phyloP scores from a whole-genome alignment of 164 flowering plant genomes.

The Nymphaea thermarum region DNA sequence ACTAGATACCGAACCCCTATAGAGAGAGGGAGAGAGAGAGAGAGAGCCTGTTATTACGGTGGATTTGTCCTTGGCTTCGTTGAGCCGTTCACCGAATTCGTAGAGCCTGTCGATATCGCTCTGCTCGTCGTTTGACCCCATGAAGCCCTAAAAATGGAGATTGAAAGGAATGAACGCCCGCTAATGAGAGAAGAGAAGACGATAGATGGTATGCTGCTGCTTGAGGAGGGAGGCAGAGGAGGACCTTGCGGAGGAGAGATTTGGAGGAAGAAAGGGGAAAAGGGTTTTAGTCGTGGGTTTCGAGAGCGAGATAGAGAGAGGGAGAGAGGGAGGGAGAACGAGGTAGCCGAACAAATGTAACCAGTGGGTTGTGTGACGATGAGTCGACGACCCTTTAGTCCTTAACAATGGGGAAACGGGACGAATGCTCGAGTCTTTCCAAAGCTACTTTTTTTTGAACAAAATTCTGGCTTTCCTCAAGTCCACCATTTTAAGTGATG shows the following conservation, averaged over 20 bases:
- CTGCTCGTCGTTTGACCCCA: constrained; percentile 36
- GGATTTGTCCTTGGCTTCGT: constrained; percentile 84
- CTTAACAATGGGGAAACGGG: no score
- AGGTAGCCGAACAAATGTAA: not conserved
- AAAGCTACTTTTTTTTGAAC: no score
- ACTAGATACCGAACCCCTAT: not conserved
- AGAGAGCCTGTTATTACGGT: constrained; percentile 27
- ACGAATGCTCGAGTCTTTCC: no score
- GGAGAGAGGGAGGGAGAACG: not conserved
- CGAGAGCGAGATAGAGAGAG: not conserved
- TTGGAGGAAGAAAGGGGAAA: not conserved
- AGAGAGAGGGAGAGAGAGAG: not conserved
- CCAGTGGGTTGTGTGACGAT: no score
- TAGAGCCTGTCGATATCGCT: constrained; percentile 82
- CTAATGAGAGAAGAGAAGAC: not conserved
- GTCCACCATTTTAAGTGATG: no score
- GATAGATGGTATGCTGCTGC: not conserved
- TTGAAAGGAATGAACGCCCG: not conserved
- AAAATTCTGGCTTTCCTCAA: no score
- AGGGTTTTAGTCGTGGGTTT: not conserved
- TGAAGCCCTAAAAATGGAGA: not conserved
- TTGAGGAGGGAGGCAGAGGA: not conserved
- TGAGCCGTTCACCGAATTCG: constrained; percentile 88
- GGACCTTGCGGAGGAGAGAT: no score
- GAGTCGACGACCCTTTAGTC: no score